Percentiles rank a stretch among this genome's conserved stretches.
These are phyloP conservation scores for Metschnikowia chrysomelidarum DNA, from an alignment of 805 yeast species.

Conservation along the genomic window DNA sequence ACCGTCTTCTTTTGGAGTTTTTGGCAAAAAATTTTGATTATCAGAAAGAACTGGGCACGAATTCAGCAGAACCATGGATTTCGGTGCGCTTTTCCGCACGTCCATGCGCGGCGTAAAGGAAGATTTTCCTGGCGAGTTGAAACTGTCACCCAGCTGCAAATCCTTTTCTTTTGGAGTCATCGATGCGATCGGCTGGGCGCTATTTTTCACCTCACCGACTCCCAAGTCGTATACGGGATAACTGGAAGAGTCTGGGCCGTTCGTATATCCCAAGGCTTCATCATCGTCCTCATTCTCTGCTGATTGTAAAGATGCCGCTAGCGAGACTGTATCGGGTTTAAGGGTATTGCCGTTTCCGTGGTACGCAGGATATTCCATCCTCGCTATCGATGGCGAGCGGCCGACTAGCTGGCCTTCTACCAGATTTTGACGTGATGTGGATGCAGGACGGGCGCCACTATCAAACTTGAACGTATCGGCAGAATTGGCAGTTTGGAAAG, in stretches of 20 bases:
- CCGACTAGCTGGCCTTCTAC: too few species aligned
- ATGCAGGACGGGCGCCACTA: too few species aligned
- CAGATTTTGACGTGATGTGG: too few species aligned
- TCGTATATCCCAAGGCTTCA: too few species aligned
- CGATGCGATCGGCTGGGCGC: too few species aligned
- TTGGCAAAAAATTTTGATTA: background rate
- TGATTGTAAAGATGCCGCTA: slow-evolving; percentile 4
- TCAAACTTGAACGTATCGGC: slow-evolving; percentile 21
- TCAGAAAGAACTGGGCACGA: slow-evolving; percentile 10
- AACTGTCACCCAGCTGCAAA: too few species aligned
- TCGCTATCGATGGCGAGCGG: slow-evolving; percentile 5
- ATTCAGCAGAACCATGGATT: slow-evolving; percentile 6
- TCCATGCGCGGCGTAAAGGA: background rate
- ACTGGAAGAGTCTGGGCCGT: too few species aligned
- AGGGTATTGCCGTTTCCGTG: slow-evolving; percentile 20
- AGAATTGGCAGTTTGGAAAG: slow-evolving; percentile 30
- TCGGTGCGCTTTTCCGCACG: background rate
- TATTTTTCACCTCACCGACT: too few species aligned
- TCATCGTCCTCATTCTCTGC: background rate
- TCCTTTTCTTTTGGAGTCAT: too few species aligned
- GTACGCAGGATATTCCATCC: slow-evolving; percentile 1
- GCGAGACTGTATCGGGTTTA: slow-evolving; percentile 15
- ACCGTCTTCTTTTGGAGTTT: background rate
- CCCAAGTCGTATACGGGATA: too few species aligned
- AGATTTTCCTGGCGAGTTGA: too few species aligned